Evolutionary conservation across 2,329 filamentous ascomycete species (phyloP).

Genomic region (Fusarium torreyae): DNA sequence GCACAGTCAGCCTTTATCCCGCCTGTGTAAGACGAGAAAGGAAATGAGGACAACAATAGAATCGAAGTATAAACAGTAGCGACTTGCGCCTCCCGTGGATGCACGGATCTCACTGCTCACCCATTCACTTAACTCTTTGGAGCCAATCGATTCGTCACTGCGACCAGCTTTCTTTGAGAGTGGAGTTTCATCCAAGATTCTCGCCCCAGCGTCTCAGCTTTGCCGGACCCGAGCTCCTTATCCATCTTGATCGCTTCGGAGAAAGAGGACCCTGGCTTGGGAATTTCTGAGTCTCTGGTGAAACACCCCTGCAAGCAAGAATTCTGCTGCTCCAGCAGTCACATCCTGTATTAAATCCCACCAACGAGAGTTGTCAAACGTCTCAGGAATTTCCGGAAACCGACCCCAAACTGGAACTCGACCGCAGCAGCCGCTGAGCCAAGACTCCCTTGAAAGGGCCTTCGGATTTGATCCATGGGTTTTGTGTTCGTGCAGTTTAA

Average conservation of each 20-base stretch:
- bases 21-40: slow-evolving; percentile 8
- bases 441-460: slow-evolving; percentile 28
- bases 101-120: slow-evolving; percentile 22
- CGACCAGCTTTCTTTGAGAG: slow-evolving; percentile 8
- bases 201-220: slow-evolving; percentile 34
- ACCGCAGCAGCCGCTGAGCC: slow-evolving; percentile 40
- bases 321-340: slow-evolving; percentile 35
- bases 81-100: slow-evolving; percentile 22
- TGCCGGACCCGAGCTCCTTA: slow-evolving; percentile 18
- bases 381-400: slow-evolving; percentile 37
- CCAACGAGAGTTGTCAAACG: slow-evolving; percentile 38
- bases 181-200: slow-evolving; percentile 16
- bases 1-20: not conserved
- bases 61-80: slow-evolving; percentile 29
- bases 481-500: slow-evolving; percentile 18
- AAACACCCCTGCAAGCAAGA: slow-evolving; percentile 39
- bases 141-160: slow-evolving; percentile 22
- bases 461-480: slow-evolving; percentile 26
- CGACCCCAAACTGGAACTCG: slow-evolving; percentile 41
- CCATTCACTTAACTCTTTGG: slow-evolving; percentile 6
- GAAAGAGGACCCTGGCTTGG: slow-evolving; percentile 23
- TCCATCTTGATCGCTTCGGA: slow-evolving; percentile 23
- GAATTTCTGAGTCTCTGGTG: slow-evolving; percentile 14
- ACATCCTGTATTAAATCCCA: slow-evolving; percentile 37
- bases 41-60: slow-evolving; percentile 1